Percentiles rank a stretch among this genome's conserved stretches.
Evolutionary conservation across 192 early-diverging fungal species (phyloP).

Genomic region (Geranomyces variabilis): DNA sequence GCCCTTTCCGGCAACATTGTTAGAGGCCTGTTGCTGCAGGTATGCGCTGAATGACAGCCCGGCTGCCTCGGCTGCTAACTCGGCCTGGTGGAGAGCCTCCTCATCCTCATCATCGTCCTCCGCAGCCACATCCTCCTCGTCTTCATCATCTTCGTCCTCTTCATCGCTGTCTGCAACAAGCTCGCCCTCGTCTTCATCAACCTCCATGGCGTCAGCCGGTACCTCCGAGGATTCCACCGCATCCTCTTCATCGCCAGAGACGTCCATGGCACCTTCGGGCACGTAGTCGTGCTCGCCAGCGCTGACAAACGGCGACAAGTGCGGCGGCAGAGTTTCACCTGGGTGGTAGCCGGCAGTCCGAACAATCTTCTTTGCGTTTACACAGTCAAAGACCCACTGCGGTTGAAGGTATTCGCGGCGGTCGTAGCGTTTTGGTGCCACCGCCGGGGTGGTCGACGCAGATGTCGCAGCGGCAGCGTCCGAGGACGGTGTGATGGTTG

Average conservation of each 20-base stretch:
- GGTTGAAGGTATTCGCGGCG: slow-evolving; percentile 87
- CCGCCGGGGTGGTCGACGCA: neutral
- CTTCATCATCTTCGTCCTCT: slow-evolving; percentile 60
- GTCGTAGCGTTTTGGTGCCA: slow-evolving; percentile 15
- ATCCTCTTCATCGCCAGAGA: slow-evolving; percentile 42
- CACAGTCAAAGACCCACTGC: slow-evolving; percentile 96
- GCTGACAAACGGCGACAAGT: slow-evolving; percentile 92
- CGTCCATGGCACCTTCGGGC: slow-evolving; percentile 51
- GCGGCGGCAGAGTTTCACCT: slow-evolving; percentile 84
- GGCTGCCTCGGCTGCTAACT: slow-evolving; percentile 71
- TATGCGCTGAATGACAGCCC: slow-evolving; percentile 70
- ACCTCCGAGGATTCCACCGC: slow-evolving; percentile 47
- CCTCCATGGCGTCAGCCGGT: slow-evolving; percentile 62
- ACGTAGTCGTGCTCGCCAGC: slow-evolving; percentile 86
- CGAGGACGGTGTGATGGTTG: neutral
- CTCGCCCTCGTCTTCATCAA: slow-evolving; percentile 65
- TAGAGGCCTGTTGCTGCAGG: slow-evolving; percentile 52
- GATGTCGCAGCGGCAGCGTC: neutral
- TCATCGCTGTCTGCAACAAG: slow-evolving; percentile 63
- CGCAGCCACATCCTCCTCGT: slow-evolving; percentile 51
- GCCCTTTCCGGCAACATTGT: slow-evolving; percentile 29
- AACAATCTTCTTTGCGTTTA: slow-evolving; percentile 83
- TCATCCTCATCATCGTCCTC: slow-evolving; percentile 38
- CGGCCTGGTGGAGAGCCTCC: slow-evolving; percentile 57
- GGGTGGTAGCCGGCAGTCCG: slow-evolving; percentile 66